Conservation (phyloP, 192 early-diverging fungal genomes). For the Helicostylum pulchrum region DNA sequence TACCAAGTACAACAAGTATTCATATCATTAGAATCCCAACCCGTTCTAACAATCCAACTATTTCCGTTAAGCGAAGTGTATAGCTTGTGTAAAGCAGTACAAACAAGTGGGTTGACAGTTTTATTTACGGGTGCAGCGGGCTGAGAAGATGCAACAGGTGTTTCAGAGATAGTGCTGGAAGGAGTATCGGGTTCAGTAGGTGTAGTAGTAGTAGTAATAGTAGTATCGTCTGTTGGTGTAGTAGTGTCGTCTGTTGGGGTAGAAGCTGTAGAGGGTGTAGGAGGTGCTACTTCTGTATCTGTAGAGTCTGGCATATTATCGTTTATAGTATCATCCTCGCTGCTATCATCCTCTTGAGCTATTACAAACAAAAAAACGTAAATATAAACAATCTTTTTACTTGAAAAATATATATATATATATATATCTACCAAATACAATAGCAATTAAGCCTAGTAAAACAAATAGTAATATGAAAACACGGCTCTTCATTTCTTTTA, state of each 20-base stretch:
- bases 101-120: conserved; percentile 3
- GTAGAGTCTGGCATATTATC: background rate
- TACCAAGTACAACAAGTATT: conserved; percentile 32
- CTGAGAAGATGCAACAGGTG: no score
- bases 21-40: conserved; percentile 31
- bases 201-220: no score
- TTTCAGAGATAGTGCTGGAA: background rate
- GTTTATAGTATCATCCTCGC: background rate
- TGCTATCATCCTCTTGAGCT: conserved; percentile 4
- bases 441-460: background rate
- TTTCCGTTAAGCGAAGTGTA: conserved; percentile 20
- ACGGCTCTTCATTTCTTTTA: background rate
- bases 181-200: background rate
- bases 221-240: no score
- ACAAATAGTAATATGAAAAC: background rate
- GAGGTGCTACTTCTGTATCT: background rate
- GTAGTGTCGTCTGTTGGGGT: no score
- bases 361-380: background rate
- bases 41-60: conserved; percentile 24
- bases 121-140: background rate
- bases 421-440: background rate
- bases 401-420: no score
- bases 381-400: no score
- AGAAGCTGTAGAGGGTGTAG: no score
- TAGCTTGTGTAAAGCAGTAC: conserved; percentile 24